Evolutionary conservation across 2,329 filamentous ascomycete species (phyloP).

Genomic region (Macrophomina phaseolina): DNA sequence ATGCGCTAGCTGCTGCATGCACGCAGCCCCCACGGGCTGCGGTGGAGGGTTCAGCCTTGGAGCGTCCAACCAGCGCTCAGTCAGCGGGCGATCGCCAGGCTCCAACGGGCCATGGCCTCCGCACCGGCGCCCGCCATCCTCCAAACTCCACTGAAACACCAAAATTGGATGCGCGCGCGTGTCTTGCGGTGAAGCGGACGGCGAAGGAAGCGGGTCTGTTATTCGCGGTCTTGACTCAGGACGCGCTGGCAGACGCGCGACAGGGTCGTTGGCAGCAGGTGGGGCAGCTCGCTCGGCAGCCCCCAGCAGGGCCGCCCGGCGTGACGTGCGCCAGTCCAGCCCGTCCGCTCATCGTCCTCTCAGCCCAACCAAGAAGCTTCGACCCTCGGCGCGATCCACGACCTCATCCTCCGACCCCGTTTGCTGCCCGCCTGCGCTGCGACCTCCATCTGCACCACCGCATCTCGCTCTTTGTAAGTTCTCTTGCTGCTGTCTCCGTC

Average conservation of each 20-base stretch:
- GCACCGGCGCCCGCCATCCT: not conserved
- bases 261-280: not conserved
- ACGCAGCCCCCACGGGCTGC: slow-evolving; percentile 13
- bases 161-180: not conserved
- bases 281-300: not conserved
- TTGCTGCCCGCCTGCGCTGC: not conserved
- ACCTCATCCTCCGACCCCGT: slow-evolving; percentile 8
- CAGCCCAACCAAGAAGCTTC: not conserved
- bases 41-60: slow-evolving; percentile 8
- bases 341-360: not conserved
- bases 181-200: slow-evolving; percentile 17
- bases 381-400: not conserved
- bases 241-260: slow-evolving; percentile 10
- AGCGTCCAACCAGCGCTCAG: slow-evolving; percentile 10
- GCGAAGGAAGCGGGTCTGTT: slow-evolving; percentile 12
- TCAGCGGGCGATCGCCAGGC: not conserved
- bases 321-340: slow-evolving; percentile 6
- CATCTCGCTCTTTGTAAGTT: not conserved
- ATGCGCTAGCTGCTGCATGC: slow-evolving; percentile 22
- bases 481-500: not conserved
- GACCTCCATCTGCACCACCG: not conserved
- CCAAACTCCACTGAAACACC: slow-evolving; percentile 9
- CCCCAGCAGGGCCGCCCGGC: not conserved
- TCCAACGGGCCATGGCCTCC: not conserved
- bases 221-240: not conserved